Conservation (phyloP, 1,284 basidiomycete species). For the Clitocybe nebularis region DNA sequence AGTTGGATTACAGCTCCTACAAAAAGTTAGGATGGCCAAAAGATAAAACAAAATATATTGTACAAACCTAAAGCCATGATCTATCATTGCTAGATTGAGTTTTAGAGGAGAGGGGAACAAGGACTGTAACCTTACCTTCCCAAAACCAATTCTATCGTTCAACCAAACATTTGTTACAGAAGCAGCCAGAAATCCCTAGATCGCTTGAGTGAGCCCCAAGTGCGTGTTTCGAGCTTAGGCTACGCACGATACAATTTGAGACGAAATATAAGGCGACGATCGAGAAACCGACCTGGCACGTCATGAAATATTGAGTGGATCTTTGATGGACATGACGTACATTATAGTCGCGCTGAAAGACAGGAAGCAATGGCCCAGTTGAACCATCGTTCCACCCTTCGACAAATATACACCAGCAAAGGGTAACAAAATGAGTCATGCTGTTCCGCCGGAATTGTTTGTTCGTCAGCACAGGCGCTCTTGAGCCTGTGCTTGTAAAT, state of each 20-base stretch:
- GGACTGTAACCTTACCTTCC: conserved; percentile 36
- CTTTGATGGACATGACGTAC: background rate
- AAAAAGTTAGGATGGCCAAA: conserved; percentile 11
- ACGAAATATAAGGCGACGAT: conserved; percentile 57
- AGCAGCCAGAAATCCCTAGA: conserved; percentile 47
- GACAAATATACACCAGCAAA: background rate
- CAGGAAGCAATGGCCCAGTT: background rate
- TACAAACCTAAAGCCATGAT: background rate
- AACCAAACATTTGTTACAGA: conserved; percentile 50
- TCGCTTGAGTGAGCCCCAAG: background rate
- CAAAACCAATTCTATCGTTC: conserved; percentile 52
- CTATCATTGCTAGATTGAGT: background rate
- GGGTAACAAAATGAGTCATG: background rate
- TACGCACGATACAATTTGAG: conserved; percentile 43
- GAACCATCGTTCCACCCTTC: background rate
- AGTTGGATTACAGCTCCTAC: conserved; percentile 41
- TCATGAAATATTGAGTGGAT: background rate
- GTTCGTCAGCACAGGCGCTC: background rate
- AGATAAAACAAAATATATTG: conserved; percentile 34
- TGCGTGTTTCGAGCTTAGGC: conserved; percentile 8
- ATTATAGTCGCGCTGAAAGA: background rate
- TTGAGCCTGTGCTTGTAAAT: background rate
- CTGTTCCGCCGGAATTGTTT: background rate
- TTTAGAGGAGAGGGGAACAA: background rate
- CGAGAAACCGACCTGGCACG: conserved; percentile 34